A percentile compares a stretch with the other conserved stretches of the same genome.
phyloP scores from a whole-genome alignment of 805 yeast genomes.

The Lipomyces yamanashiensis region DNA sequence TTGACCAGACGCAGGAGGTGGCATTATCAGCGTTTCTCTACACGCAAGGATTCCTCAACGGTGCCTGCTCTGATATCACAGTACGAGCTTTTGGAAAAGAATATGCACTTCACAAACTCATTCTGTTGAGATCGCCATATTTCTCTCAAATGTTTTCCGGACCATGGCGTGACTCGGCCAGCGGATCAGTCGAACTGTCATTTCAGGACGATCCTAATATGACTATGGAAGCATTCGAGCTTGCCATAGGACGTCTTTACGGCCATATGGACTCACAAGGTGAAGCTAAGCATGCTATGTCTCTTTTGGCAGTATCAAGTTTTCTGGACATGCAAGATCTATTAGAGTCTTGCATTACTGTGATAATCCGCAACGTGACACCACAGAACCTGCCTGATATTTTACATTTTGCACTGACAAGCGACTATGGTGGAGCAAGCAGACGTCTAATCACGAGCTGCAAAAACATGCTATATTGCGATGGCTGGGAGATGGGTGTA shows the following conservation, averaged over 20 bases:
- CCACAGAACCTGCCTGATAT: constrained; percentile 48
- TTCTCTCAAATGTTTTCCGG: constrained; percentile 53
- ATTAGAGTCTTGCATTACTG: constrained; percentile 52
- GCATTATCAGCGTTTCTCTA: constrained; percentile 45
- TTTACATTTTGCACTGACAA: constrained; percentile 51
- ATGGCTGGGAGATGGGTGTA: constrained; percentile 56
- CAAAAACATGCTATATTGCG: constrained; percentile 53
- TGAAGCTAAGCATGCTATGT: constrained; percentile 48
- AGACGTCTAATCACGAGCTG: constrained; percentile 53
- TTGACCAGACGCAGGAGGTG: neutral
- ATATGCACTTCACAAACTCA: constrained; percentile 54
- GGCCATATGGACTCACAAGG: constrained; percentile 48
- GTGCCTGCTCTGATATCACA: constrained; percentile 56
- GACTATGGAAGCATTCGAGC: constrained; percentile 54
- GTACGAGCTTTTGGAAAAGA: constrained; percentile 53
- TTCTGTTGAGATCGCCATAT: constrained; percentile 54
- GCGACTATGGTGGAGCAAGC: constrained; percentile 55
- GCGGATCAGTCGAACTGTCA: constrained; percentile 42
- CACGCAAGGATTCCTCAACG: constrained; percentile 51
- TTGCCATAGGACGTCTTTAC: constrained; percentile 54
- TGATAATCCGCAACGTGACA: constrained; percentile 46
- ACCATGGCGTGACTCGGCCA: constrained; percentile 49
- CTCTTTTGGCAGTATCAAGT: constrained; percentile 56
- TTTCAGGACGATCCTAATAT: constrained; percentile 50
- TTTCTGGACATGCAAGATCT: constrained; percentile 54